These are phyloP conservation scores for Neurospora sp. DNA, from an alignment of 495 filamentous ascomycete genomes.

Conservation along the genomic window DNA sequence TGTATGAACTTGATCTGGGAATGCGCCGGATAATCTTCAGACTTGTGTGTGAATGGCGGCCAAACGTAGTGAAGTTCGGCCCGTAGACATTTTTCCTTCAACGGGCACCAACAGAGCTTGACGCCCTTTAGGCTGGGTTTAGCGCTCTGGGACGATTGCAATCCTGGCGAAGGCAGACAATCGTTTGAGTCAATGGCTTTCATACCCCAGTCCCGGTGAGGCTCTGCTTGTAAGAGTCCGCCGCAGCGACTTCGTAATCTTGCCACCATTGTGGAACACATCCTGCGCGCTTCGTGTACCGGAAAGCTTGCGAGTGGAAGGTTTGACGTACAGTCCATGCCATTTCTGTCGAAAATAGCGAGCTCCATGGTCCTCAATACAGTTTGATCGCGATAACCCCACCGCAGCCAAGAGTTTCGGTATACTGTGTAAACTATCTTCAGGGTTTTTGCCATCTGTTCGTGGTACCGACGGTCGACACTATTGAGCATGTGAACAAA, in stretches of 20 bases:
- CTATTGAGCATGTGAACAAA: constrained; percentile 18
- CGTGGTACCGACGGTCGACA: neutral
- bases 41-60: no score
- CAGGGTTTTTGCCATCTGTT: constrained; percentile 4
- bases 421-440: neutral
- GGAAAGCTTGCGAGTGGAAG: neutral
- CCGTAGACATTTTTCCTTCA: neutral
- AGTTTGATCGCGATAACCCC: no score
- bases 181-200: no score
- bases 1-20: neutral
- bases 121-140: no score
- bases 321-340: neutral
- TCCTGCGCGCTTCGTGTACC: neutral
- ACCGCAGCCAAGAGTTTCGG: no score
- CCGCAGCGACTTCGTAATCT: neutral
- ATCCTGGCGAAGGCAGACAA: neutral
- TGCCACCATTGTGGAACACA: neutral
- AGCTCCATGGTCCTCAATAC: neutral
- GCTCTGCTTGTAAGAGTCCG: neutral
- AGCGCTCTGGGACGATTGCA: no score
- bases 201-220: fast-evolving
- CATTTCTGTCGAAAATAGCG: neutral
- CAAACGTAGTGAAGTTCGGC: no score
- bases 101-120: neutral
- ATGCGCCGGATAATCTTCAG: neutral